phyloP scores from a whole-genome alignment of 306 rosid species.

The Arachis stenosperma region DNA sequence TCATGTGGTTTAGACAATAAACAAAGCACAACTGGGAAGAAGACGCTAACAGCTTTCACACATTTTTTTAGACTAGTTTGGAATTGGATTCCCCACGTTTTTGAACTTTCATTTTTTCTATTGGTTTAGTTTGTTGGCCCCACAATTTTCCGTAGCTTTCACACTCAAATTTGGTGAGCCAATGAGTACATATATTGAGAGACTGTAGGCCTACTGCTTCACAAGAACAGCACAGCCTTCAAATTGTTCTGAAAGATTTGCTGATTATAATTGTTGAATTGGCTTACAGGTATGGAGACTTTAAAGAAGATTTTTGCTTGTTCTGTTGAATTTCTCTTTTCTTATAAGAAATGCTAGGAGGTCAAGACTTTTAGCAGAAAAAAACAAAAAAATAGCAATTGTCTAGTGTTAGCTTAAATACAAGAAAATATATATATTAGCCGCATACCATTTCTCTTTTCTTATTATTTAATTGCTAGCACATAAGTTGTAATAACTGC shows the following conservation, averaged over 20 bases:
- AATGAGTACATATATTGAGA: constrained; percentile 56
- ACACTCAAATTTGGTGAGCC: constrained; percentile 54
- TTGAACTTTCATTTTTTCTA: constrained; percentile 10
- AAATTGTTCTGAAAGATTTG: constrained; percentile 28
- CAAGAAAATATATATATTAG: too few relatives aligned
- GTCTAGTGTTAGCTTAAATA: too few relatives aligned
- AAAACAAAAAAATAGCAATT: too few relatives aligned
- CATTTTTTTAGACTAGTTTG: constrained; percentile 27
- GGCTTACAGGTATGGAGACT: constrained; percentile 59
- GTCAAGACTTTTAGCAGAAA: too few relatives aligned
- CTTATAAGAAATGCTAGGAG: not conserved
- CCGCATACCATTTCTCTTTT: not conserved
- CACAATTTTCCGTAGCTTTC: constrained; percentile 59
- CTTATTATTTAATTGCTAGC: not conserved
- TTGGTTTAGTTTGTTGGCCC: constrained; percentile 51
- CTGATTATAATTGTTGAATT: constrained; percentile 28
- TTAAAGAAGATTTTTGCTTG: constrained; percentile 35
- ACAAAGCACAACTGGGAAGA: constrained; percentile 35
- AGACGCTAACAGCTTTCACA: constrained; percentile 32
- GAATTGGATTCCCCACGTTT: constrained; percentile 42
- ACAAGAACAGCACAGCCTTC: constrained; percentile 44
- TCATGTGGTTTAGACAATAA: constrained; percentile 34
- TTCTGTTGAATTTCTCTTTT: constrained; percentile 18
- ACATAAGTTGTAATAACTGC: not conserved
- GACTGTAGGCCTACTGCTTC: constrained; percentile 50